Evolutionary conservation across 305 asterid genomes (phyloP), one percentile per base, ranked within the genome.

Genomic region (Fraxinus angustifolia): DNA sequence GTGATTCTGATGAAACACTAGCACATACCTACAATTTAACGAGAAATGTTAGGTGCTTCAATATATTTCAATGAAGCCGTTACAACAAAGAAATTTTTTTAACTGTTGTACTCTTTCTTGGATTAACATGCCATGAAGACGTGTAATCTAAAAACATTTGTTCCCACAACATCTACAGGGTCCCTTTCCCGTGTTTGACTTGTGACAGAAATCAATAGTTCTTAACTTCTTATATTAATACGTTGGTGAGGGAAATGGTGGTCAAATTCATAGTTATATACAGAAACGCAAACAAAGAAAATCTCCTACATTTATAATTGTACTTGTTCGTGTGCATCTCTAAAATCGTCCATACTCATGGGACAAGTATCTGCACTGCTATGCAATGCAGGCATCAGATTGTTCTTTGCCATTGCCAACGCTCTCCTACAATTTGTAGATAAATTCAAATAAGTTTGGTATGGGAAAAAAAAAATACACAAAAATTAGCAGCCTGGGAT

Each of bases 291-390:
- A 78, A 23, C 67, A 12, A 72, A 50, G 33, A 50, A 34, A 34
- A 48, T n/a, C n/a, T 45, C 28, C 17, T 28, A 21, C 75, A 23
- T 26, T 7, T 77, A 45, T 70, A 79, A 11, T 45, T 72, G 14
- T 85, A 90, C 98, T 97, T 92, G 97, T 72, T 94, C 94, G 31
- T 92, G 97, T 56, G 98, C 97, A 80, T 80, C 88, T 84, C 88
- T 91, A 70, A 94, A 91, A 87, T 94, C 98, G 40, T 90, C 92
- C 92, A 87, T 86, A 80, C 77, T 92, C 83, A 91, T 78, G 58
- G 97, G 86, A 14, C 97, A 97, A 76, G 91, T 88, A 11, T 94
- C 98, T 34, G 88, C 84, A 84, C 97, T 91, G 86, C 86, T 88
- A 79, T 88, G 93, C 91, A 94, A 85, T 30, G 92, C 88, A 8